Evolutionary conservation across 352 stramenopile genomes (phyloP), one percentile per base, ranked within the genome.

Genomic region (Pythium aphanidermatum): DNA sequence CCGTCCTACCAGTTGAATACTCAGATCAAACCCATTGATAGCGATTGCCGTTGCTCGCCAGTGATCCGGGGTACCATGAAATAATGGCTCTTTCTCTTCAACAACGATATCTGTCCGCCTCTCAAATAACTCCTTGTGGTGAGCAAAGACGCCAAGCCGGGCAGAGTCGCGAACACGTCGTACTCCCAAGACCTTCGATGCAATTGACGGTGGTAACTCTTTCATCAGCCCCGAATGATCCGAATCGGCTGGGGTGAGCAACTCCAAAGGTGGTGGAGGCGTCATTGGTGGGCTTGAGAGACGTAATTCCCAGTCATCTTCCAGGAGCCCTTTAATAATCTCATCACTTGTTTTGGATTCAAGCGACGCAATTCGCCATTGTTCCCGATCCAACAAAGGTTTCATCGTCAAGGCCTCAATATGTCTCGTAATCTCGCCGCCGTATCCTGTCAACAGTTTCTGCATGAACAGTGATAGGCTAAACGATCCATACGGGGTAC

Each of bases 41-140:
- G 55, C 55, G 25, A 64, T 64, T 6, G 48, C 55, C 6, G 48
- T 55, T 9, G 55, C 55, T 1, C 55, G 41, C 55, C 55, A 64
- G 8, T 44, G 55, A 34, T 64, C 42, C 2, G 57, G 57, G 3
- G 57, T 65, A 1, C 57, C 57, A 29, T 65, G 57, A 14, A 38
- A 65, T 0, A 65, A 26, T 6, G 57, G 57, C 13, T 48, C 26
- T 2, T 29, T 25, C 17, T 46, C 50, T 17, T 32, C 19, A 9
- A 35, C 16, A n/a, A n/a, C n/a, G n/a, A n/a, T n/a, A n/a, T n/a
- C n/a, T n/a, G n/a, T n/a, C n/a, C n/a, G n/a, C n/a, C n/a, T n/a
- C n/a, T n/a, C n/a, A n/a, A n/a, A n/a, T n/a, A n/a, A n/a, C n/a
- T n/a, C n/a, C 28, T 51, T 37, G 6, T 29, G 34, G 4, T 30